A percentile compares a stretch with the other conserved stretches of the same genome.
These are phyloP conservation scores for Pelargonium hybrid DNA, from an alignment of 441 rosid genomes.

Conservation along the genomic window DNA sequence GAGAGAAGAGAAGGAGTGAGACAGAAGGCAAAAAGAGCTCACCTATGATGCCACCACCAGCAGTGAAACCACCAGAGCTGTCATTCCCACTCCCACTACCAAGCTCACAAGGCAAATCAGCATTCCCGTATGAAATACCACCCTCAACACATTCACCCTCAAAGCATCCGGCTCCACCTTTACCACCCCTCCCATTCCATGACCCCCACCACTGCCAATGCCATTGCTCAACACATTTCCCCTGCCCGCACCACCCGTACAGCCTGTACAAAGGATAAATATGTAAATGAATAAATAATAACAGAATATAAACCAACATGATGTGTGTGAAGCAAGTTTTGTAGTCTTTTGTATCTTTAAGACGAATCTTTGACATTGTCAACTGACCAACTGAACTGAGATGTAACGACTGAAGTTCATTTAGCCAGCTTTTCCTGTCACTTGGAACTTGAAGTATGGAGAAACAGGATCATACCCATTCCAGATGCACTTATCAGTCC, in stretches of 20 bases:
- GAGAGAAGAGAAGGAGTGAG: too few species aligned
- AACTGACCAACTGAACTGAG: neutral
- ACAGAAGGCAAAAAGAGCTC: conserved; percentile 17
- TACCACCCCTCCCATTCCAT: too few species aligned
- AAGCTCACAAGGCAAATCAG: conserved; percentile 91
- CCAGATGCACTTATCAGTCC: conserved; percentile 86
- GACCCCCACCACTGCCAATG: conserved; percentile 94
- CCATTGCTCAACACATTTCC: conserved; percentile 66
- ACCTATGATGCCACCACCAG: conserved; percentile 98
- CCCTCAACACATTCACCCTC: conserved; percentile 52
- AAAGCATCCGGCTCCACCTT: conserved; percentile 77
- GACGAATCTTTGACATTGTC: neutral
- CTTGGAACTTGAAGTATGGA: conserved; percentile 13
- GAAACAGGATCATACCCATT: conserved; percentile 53
- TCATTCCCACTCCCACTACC: conserved; percentile 99
- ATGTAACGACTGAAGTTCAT: neutral
- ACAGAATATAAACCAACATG: neutral
- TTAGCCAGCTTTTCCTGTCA: neutral
- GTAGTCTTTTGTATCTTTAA: conserved; percentile 10
- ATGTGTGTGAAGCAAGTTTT: neutral
- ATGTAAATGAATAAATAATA: neutral
- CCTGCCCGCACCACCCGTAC: conserved; percentile 90
- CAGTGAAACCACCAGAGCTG: conserved; percentile 47
- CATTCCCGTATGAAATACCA: conserved; percentile 79
- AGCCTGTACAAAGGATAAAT: conserved; percentile 47